These are phyloP conservation scores for Scleroderma citrinum DNA, from an alignment of 768 basidiomycete species.

Conservation along the genomic window DNA sequence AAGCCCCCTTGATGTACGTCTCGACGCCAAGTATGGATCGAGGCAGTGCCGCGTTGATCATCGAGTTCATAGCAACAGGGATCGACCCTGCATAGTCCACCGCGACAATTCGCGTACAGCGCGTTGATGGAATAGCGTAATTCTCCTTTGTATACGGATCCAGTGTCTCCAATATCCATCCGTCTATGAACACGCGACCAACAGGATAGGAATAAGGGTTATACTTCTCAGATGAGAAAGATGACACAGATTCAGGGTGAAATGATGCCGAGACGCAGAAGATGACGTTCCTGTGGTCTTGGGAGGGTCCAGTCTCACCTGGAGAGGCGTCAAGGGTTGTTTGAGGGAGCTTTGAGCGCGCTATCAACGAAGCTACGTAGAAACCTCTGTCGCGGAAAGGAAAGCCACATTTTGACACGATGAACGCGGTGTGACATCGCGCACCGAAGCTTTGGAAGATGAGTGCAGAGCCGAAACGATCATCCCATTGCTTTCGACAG, in stretches of 20 bases:
- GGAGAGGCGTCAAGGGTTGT: constrained; percentile 37
- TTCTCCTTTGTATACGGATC: constrained; percentile 94
- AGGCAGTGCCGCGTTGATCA: constrained; percentile 76
- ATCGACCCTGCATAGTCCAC: constrained; percentile 85
- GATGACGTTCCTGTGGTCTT: constrained; percentile 54
- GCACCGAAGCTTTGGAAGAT: constrained; percentile 75
- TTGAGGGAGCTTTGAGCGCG: constrained; percentile 44
- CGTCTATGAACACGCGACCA: constrained; percentile 82
- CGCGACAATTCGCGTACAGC: constrained; percentile 78
- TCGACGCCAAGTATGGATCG: constrained; percentile 71
- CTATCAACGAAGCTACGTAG: constrained; percentile 69
- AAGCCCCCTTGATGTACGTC: constrained; percentile 56
- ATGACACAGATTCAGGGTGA: constrained; percentile 52
- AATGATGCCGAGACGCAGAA: constrained; percentile 84
- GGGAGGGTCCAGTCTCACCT: constrained; percentile 30
- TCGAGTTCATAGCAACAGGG: constrained; percentile 77
- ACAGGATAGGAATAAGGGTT: constrained; percentile 71
- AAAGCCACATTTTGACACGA: constrained; percentile 72
- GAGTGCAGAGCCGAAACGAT: constrained; percentile 65
- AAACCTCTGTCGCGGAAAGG: constrained; percentile 90
- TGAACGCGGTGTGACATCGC: constrained; percentile 64
- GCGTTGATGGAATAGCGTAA: constrained; percentile 88
- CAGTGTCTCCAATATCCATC: constrained; percentile 94
- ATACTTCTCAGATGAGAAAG: constrained; percentile 60
- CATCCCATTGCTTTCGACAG: constrained; percentile 82